Percentiles rank a stretch among this genome's conserved stretches.
phyloP scores from a whole-genome alignment of 1,284 basidiomycete genomes.

The Phaffia rhodozyma region DNA sequence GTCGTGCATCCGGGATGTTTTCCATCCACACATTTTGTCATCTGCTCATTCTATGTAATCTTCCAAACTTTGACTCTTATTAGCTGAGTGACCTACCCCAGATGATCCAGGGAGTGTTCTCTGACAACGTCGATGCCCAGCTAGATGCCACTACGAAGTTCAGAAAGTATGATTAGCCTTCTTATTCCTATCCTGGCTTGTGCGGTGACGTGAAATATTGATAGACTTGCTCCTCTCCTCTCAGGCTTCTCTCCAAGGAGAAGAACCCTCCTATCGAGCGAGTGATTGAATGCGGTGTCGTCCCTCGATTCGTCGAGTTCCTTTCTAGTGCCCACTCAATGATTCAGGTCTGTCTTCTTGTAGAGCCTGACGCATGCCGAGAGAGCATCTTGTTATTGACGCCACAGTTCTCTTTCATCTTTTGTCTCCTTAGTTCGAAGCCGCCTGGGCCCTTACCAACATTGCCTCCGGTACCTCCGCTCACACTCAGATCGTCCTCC shows the following conservation, averaged over 20 bases:
- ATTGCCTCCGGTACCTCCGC: constrained; percentile 98
- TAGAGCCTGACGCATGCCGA: no score
- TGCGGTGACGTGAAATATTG: background rate
- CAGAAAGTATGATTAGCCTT: constrained; percentile 50
- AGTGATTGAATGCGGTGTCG: constrained; percentile 95
- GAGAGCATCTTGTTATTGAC: background rate
- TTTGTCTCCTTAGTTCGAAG: constrained; percentile 63
- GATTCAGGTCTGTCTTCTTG: constrained; percentile 60
- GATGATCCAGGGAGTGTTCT: constrained; percentile 90
- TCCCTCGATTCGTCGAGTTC: constrained; percentile 95
- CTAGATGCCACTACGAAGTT: constrained; percentile 91
- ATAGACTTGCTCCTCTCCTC: background rate
- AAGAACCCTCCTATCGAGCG: constrained; percentile 99
- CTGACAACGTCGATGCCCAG: constrained; percentile 79
- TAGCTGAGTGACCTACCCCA: constrained; percentile 58
- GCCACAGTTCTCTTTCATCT: background rate
- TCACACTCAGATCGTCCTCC: constrained; percentile 96
- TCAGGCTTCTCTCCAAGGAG: constrained; percentile 82
- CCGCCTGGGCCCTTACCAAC: constrained; percentile 98
- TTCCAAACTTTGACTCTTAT: background rate
- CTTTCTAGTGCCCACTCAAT: constrained; percentile 76
- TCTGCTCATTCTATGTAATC: constrained; percentile 10
- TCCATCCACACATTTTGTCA: background rate
- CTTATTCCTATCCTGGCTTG: background rate
- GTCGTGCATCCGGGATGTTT: constrained; percentile 17